Evolutionary conservation across 2,329 filamentous ascomycete genomes (phyloP).

Genomic region (Aspergillus eucalypticola): DNA sequence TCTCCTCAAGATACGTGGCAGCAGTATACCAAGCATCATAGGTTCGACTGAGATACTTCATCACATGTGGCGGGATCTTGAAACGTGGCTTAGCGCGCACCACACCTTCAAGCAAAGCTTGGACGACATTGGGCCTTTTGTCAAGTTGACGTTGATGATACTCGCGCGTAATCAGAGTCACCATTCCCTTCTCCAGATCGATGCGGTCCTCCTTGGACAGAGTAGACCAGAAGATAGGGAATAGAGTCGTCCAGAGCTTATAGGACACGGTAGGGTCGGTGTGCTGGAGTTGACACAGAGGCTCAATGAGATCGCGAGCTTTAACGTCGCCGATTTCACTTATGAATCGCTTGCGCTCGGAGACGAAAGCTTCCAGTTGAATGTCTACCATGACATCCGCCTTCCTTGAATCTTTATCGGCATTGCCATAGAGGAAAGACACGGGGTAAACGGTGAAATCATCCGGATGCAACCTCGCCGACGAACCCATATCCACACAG

Average conservation of each 20-base stretch:
- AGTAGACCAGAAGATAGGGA: slow-evolving; percentile 91
- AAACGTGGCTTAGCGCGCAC: slow-evolving; percentile 82
- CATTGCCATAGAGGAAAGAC: slow-evolving; percentile 71
- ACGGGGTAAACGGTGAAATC: slow-evolving; percentile 79
- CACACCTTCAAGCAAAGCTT: slow-evolving; percentile 85
- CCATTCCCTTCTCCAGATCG: slow-evolving; percentile 87
- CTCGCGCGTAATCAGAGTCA: slow-evolving; percentile 88
- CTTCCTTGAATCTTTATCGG: slow-evolving; percentile 67
- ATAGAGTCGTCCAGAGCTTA: slow-evolving; percentile 85
- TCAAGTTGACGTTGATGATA: slow-evolving; percentile 94
- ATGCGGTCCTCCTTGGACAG: slow-evolving; percentile 82
- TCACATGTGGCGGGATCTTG: slow-evolving; percentile 90
- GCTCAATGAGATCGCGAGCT: slow-evolving; percentile 84
- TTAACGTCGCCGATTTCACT: slow-evolving; percentile 81
- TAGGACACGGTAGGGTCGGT: slow-evolving; percentile 78
- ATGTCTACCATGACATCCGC: slow-evolving; percentile 73
- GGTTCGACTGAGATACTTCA: slow-evolving; percentile 91
- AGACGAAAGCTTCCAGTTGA: slow-evolving; percentile 76
- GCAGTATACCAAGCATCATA: slow-evolving; percentile 99
- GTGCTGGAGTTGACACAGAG: slow-evolving; percentile 88
- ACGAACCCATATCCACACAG: slow-evolving; percentile 80
- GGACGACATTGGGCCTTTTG: slow-evolving; percentile 91
- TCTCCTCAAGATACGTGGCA: slow-evolving; percentile 83
- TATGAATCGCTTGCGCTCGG: slow-evolving; percentile 78
- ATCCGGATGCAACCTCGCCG: slow-evolving; percentile 74